These are phyloP conservation scores for Diddensiella santjacobensis DNA, from an alignment of 805 yeast genomes.

Conservation along the genomic window DNA sequence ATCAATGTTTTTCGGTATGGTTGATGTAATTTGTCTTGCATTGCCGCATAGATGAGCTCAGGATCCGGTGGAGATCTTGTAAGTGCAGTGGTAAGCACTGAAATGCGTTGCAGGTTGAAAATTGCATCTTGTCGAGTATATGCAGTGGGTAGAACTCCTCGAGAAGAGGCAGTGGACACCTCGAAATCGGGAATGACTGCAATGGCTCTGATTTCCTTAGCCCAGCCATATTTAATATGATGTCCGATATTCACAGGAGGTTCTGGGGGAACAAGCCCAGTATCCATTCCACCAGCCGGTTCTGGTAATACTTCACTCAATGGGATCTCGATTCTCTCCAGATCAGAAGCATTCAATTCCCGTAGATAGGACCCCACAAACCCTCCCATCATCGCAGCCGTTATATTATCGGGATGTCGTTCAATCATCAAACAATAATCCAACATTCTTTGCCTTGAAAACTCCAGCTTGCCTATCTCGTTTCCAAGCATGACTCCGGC, in stretches of 20 bases:
- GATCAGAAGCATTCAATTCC: slow-evolving; percentile 69
- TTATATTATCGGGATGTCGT: slow-evolving; percentile 96
- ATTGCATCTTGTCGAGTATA: slow-evolving; percentile 80
- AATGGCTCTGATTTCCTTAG: slow-evolving; percentile 74
- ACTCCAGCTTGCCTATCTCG: slow-evolving; percentile 69
- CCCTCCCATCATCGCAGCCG: slow-evolving; percentile 99
- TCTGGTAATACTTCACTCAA: slow-evolving; percentile 79
- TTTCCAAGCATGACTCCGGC: slow-evolving; percentile 92
- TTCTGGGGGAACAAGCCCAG: slow-evolving; percentile 65
- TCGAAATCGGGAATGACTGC: slow-evolving; percentile 93
- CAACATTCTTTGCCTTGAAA: slow-evolving; percentile 75
- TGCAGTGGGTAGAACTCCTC: slow-evolving; percentile 81
- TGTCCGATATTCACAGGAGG: slow-evolving; percentile 89
- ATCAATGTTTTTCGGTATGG: slow-evolving; percentile 91
- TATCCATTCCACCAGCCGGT: slow-evolving; percentile 65
- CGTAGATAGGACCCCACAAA: slow-evolving; percentile 93
- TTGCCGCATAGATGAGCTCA: slow-evolving; percentile 81
- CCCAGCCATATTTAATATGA: slow-evolving; percentile 83
- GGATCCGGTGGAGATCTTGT: slow-evolving; percentile 81
- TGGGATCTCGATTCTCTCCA: slow-evolving; percentile 75
- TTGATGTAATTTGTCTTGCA: slow-evolving; percentile 96
- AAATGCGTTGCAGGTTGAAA: slow-evolving; percentile 89
- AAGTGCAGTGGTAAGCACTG: slow-evolving; percentile 87
- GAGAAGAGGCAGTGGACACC: slow-evolving; percentile 85
- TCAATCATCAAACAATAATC: slow-evolving; percentile 97